phyloP scores from a whole-genome alignment of 2,329 filamentous ascomycete species.

The Periconia digitata region DNA sequence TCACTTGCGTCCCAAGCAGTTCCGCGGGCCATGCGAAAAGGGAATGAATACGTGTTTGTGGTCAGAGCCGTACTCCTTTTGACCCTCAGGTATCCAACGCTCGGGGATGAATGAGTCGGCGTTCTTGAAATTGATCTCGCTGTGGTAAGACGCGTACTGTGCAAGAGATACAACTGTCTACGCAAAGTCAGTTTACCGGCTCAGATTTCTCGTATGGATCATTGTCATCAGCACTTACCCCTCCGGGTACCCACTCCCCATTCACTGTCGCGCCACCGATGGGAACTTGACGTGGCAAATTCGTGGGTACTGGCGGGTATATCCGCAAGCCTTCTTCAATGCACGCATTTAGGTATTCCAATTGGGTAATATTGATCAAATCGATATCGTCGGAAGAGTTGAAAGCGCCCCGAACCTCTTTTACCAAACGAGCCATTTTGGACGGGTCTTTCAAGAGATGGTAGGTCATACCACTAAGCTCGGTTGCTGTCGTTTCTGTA shows the following conservation, averaged over 20 bases:
- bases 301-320: slow-evolving; percentile 46
- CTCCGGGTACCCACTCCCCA: slow-evolving; percentile 36
- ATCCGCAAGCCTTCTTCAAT: slow-evolving; percentile 49
- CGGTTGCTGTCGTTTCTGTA: slow-evolving; percentile 32
- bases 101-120: slow-evolving; percentile 32
- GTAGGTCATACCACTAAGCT: slow-evolving; percentile 28
- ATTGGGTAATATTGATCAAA: slow-evolving; percentile 13
- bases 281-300: slow-evolving; percentile 31
- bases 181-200: too few species aligned
- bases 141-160: slow-evolving; percentile 24
- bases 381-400: slow-evolving; percentile 17
- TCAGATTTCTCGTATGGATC: too few species aligned
- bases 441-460: slow-evolving; percentile 22
- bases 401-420: slow-evolving; percentile 24
- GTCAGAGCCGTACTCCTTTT: slow-evolving; percentile 23
- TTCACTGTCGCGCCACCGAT: slow-evolving; percentile 26
- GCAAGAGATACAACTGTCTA: slow-evolving; percentile 14
- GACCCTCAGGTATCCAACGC: slow-evolving; percentile 35
- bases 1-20: slow-evolving; percentile 40
- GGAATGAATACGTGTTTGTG: slow-evolving; percentile 23
- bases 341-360: slow-evolving; percentile 46
- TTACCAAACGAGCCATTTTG: slow-evolving; percentile 15
- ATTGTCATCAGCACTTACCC: slow-evolving; percentile 11
- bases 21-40: slow-evolving; percentile 30
- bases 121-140: slow-evolving; percentile 25